phyloP scores from a whole-genome alignment of 148 eudicot genomes.

The Chenopodium quinoa region DNA sequence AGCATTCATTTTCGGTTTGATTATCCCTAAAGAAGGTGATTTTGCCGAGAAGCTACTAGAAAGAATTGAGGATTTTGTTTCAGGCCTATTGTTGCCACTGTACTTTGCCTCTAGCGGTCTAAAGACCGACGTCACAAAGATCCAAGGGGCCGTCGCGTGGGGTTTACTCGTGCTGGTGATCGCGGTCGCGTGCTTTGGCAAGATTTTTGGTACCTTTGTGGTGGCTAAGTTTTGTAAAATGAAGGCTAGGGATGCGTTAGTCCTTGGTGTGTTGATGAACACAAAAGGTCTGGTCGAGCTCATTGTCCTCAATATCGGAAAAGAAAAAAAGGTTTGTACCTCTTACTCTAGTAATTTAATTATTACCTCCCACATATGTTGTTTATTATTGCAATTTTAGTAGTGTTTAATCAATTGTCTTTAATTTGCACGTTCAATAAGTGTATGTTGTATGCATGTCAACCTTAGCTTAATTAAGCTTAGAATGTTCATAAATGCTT shows the following conservation, averaged over 20 bases:
- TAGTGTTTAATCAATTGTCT: too few species aligned
- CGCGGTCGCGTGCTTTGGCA: constrained; percentile 40
- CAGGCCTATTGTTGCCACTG: constrained; percentile 41
- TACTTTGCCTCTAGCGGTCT: constrained; percentile 56
- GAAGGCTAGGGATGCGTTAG: constrained; percentile 38
- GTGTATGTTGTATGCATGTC: too few species aligned
- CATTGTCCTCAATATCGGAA: constrained; percentile 55
- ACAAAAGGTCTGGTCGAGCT: constrained; percentile 60
- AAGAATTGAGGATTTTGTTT: constrained; percentile 48
- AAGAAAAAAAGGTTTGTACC: constrained; percentile 42
- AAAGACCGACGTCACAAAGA: constrained; percentile 50
- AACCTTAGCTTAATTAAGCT: too few species aligned
- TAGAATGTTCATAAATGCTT: too few species aligned
- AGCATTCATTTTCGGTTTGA: constrained; percentile 44
- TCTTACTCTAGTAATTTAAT: too few species aligned
- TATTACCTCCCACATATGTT: too few species aligned
- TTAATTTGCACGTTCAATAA: too few species aligned
- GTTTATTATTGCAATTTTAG: too few species aligned
- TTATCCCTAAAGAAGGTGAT: constrained; percentile 42
- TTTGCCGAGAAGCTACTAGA: constrained; percentile 35
- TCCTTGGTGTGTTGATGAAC: constrained; percentile 54
- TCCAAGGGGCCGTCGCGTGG: constrained; percentile 45
- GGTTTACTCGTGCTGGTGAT: constrained; percentile 46
- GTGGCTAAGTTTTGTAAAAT: constrained; percentile 33
- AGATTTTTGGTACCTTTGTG: constrained; percentile 44